A percentile compares a stretch with the other conserved stretches of the same genome.
Evolutionary conservation across 2,329 filamentous ascomycete genomes (phyloP).

Genomic region (Botrytis cinerea): DNA sequence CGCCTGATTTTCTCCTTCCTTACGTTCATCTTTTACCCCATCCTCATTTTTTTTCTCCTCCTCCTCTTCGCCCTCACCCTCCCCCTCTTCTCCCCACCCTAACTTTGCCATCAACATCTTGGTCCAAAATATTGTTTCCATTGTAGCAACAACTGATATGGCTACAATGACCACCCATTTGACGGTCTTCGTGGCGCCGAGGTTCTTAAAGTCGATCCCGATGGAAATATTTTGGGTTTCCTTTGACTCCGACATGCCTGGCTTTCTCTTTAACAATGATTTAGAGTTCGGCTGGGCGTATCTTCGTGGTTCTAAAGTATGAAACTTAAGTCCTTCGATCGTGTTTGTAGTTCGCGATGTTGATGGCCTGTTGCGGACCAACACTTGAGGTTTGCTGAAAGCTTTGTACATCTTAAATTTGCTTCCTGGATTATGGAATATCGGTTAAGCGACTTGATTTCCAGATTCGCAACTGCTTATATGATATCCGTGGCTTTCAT

Average conservation of each 20-base stretch:
- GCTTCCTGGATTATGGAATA: neutral
- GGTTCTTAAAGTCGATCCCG: slow-evolving; percentile 22
- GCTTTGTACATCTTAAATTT: neutral
- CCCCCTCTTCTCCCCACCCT: slow-evolving; percentile 11
- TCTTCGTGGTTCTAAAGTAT: neutral
- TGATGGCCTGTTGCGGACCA: neutral
- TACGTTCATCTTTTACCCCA: neutral
- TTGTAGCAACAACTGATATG: slow-evolving; percentile 23
- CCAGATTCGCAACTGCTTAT: too few relatives aligned
- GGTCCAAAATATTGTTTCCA: slow-evolving; percentile 23
- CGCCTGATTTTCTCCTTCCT: neutral
- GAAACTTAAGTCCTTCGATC: neutral
- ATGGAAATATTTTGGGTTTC: neutral
- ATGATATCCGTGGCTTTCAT: neutral
- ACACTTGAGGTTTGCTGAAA: neutral
- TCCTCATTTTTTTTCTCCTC: neutral
- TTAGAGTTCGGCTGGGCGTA: neutral
- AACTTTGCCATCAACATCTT: slow-evolving; percentile 14
- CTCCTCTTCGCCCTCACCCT: neutral
- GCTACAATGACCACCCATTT: slow-evolving; percentile 25
- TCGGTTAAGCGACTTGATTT: neutral
- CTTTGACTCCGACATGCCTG: neutral
- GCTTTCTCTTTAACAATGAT: neutral
- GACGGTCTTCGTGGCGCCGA: slow-evolving; percentile 28
- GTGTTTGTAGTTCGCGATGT: neutral